Percentiles rank a stretch among this genome's conserved stretches.
These are phyloP conservation scores for Rugonectria rugulosa DNA, from an alignment of 2,329 filamentous ascomycete genomes.

Conservation along the genomic window DNA sequence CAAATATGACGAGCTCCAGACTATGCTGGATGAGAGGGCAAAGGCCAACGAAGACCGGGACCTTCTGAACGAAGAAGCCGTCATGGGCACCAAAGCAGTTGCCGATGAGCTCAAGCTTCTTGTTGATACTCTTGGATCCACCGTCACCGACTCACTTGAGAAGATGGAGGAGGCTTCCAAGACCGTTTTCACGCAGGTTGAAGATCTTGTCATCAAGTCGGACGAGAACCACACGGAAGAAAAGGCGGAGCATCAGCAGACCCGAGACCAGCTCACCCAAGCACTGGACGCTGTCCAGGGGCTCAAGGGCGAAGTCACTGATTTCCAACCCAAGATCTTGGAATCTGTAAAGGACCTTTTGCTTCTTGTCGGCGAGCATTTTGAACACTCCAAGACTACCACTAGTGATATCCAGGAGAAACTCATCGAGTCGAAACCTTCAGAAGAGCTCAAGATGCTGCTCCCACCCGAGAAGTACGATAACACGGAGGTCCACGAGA, in stretches of 20 bases:
- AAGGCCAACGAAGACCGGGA: constrained; percentile 78
- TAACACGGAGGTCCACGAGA: constrained; percentile 43
- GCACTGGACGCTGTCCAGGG: constrained; percentile 76
- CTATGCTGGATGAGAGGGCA: constrained; percentile 75
- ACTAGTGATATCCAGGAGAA: constrained; percentile 63
- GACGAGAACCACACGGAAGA: constrained; percentile 78
- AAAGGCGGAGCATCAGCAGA: constrained; percentile 82
- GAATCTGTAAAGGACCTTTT: constrained; percentile 88
- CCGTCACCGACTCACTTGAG: constrained; percentile 82
- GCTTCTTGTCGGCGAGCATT: constrained; percentile 82
- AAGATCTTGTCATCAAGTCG: constrained; percentile 77
- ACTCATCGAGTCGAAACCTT: constrained; percentile 68
- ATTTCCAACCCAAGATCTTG: constrained; percentile 89
- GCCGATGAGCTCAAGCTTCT: constrained; percentile 88
- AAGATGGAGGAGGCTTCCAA: constrained; percentile 88
- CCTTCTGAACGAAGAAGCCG: constrained; percentile 74
- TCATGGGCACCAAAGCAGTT: constrained; percentile 78
- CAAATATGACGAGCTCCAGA: constrained; percentile 89
- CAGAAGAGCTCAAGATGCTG: constrained; percentile 63
- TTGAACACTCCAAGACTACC: constrained; percentile 81
- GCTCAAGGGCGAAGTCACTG: constrained; percentile 79
- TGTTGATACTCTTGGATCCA: constrained; percentile 83
- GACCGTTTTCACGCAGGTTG: constrained; percentile 83
- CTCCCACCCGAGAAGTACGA: constrained; percentile 62
- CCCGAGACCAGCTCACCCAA: constrained; percentile 81